phyloP scores from a whole-genome alignment of 164 flowering plant species.

The Stephania yunnanensis region DNA sequence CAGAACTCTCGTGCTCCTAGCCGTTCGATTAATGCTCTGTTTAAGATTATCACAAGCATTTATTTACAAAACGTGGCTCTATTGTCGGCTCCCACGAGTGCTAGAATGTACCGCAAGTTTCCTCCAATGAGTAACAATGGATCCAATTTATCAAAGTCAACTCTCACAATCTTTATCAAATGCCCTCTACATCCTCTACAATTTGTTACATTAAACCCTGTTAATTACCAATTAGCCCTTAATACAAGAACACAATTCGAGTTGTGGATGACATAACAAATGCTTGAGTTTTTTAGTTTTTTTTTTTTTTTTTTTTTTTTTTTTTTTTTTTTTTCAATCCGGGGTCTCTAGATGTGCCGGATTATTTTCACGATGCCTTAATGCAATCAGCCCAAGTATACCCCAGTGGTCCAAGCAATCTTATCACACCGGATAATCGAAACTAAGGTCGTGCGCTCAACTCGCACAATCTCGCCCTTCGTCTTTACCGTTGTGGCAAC shows the following conservation, averaged over 20 bases:
- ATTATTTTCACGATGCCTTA: no score
- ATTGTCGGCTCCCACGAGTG: background rate
- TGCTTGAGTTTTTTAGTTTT: no score
- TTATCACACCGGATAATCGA: no score
- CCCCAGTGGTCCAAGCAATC: no score
- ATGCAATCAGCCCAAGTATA: no score
- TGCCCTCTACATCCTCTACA: background rate
- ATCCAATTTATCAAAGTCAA: background rate
- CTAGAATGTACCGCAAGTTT: background rate
- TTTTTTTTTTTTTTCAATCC: no score
- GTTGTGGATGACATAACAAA: background rate
- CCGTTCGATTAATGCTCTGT: background rate
- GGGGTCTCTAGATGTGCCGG: no score
- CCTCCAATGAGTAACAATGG: background rate
- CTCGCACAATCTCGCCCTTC: no score
- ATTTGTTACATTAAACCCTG: background rate
- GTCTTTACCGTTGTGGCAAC: no score
- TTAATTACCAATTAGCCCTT: conserved; percentile 1
- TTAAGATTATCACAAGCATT: background rate
- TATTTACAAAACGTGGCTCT: background rate
- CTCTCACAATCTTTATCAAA: background rate
- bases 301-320: no score
- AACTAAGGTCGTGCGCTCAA: no score
- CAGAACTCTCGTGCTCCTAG: background rate
- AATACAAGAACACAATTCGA: background rate